Base-by-base conservation (phyloP, 2,329 filamentous ascomycete genomes). In the Diaporthe ilicicola region DNA sequence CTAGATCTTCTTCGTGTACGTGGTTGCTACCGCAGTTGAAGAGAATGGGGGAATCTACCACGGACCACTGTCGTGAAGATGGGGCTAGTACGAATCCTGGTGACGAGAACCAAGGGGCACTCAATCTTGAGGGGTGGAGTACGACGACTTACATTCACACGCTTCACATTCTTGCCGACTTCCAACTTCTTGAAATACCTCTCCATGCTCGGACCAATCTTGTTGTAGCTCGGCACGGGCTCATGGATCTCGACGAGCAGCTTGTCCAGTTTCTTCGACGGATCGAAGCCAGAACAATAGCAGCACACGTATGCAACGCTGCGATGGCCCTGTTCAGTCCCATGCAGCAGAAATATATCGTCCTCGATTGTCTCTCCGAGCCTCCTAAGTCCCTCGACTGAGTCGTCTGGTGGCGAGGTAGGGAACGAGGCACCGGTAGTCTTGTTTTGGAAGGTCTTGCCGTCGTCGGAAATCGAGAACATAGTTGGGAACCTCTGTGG, bases 131-230 rank as follows among this genome's bases (percentile, higher is more conserved):
- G 13, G 27, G 42, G 71, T 59, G n/a, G 13, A n/a, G 10, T 2
- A 24, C 1, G 10, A 8, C 19, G 7, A 77, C 81, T 74, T 69
- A 87, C 87, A 42, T 89, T 89, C 5, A 83, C 77, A n/a, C 87
- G 77, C 76, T 85, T 87, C 2, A 84, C 84, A 56, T 79, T 81
- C 76, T 82, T 87, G 0, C 86, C 87, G 0, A 84, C 84, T 67
- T 85, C 80, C 0, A 89, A 65, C 59, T 81, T 82, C 3, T 76
- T 74, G 72, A 89, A 89, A 76, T 86, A 88, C 7, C 82, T 81
- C 76, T 89, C 87, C 86, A 89, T 88, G 71, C 86, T 88, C 0
- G 79, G 75, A 0, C 84, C 86, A 34, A 89, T 88, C 78, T 85
- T 88, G 19, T 87, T 83, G 68, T 88, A 89, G 0, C 81, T 80